These are phyloP conservation scores for Mucor piriformis DNA, from an alignment of 371 early-diverging fungal genomes.

Conservation along the genomic window DNA sequence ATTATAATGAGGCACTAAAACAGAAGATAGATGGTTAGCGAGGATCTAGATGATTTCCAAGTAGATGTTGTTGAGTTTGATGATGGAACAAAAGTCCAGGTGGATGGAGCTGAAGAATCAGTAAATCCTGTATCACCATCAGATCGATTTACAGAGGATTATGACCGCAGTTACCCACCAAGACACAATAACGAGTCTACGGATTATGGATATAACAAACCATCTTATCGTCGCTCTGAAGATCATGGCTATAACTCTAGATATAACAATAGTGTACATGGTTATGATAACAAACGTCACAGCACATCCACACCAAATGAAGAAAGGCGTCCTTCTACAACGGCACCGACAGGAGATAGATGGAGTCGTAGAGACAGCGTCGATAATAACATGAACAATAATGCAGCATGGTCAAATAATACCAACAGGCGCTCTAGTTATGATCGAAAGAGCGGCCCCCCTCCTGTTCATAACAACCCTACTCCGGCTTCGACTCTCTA, in stretches of 20 bases:
- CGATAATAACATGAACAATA: not conserved
- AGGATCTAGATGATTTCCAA: constrained; percentile 31
- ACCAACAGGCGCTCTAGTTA: constrained; percentile 16
- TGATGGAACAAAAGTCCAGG: constrained; percentile 31
- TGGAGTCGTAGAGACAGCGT: constrained; percentile 15
- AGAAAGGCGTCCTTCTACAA: constrained; percentile 6
- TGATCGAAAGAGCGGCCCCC: constrained; percentile 4
- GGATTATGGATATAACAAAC: constrained; percentile 4
- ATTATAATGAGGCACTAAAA: not conserved
- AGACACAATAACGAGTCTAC: not conserved
- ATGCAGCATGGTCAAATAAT: not conserved
- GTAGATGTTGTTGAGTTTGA: constrained; percentile 35
- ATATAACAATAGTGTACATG: constrained; percentile 1
- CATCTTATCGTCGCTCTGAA: constrained; percentile 15
- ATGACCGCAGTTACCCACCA: constrained; percentile 50
- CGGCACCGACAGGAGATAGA: constrained; percentile 6
- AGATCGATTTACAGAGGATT: constrained; percentile 53
- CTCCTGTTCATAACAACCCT: not conserved
- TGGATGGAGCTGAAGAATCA: constrained; percentile 12
- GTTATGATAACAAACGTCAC: constrained; percentile 14
- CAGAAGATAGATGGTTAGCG: constrained; percentile 29
- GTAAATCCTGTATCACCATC: constrained; percentile 33
- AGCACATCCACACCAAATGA: constrained; percentile 1
- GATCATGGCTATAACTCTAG: constrained; percentile 21
- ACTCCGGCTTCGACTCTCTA: not conserved